Evolutionary conservation across 495 filamentous ascomycete genomes (phyloP).

Genomic region (Trichocladium uniseriatum): DNA sequence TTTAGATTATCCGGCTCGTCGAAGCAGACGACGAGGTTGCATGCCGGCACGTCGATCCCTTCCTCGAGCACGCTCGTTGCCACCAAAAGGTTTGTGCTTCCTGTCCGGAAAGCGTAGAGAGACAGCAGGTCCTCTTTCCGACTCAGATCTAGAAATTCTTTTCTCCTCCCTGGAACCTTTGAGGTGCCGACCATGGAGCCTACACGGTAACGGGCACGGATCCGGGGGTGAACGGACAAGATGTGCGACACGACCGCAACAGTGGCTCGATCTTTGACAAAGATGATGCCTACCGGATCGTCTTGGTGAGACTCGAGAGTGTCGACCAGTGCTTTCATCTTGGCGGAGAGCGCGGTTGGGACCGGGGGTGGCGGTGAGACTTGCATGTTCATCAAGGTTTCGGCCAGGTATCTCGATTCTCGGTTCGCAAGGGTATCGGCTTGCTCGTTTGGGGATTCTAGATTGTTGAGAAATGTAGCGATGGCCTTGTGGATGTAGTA

Average conservation of each 20-base stretch:
- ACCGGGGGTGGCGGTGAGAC: constrained; percentile 21
- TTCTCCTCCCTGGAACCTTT: constrained; percentile 34
- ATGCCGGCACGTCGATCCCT: constrained; percentile 80
- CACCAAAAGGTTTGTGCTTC: constrained; percentile 67
- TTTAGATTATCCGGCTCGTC: constrained; percentile 67
- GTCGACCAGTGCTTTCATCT: constrained; percentile 45
- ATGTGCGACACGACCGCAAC: constrained; percentile 60
- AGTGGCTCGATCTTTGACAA: constrained; percentile 63
- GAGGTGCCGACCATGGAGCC: constrained; percentile 71
- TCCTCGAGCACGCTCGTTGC: constrained; percentile 85
- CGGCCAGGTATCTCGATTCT: constrained; percentile 54
- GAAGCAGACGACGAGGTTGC: constrained; percentile 82
- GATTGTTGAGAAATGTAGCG: constrained; percentile 33
- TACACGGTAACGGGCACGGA: constrained; percentile 46
- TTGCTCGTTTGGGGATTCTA: constrained; percentile 10
- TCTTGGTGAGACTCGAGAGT: constrained; percentile 37
- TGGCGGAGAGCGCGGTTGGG: constrained; percentile 38
- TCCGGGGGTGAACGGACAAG: constrained; percentile 51
- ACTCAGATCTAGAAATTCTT: constrained; percentile 52
- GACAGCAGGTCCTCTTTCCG: constrained; percentile 46
- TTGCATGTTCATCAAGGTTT: constrained; percentile 40
- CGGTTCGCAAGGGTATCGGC: constrained; percentile 36
- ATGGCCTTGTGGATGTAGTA: constrained; percentile 58
- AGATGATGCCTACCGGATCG: constrained; percentile 62
- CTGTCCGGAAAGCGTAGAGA: constrained; percentile 58